A percentile compares a stretch with the other conserved stretches of the same genome.
Conservation (phyloP, 2,329 filamentous ascomycete genomes). For the Phaeomoniella chlamydospora region DNA sequence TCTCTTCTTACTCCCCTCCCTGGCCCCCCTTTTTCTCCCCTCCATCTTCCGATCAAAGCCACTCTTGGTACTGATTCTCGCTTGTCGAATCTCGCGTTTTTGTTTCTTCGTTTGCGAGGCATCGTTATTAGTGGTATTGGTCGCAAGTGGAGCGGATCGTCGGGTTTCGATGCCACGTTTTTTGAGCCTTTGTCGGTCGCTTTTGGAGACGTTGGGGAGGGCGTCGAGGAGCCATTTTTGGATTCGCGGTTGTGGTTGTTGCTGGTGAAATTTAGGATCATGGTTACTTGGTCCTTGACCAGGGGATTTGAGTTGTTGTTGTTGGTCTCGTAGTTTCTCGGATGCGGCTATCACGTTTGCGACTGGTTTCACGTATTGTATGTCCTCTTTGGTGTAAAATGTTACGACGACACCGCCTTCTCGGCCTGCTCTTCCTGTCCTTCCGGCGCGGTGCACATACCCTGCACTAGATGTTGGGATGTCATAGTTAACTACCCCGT, state of each 20-base stretch:
- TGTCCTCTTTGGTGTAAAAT: conserved; percentile 89
- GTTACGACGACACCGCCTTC: conserved; percentile 83
- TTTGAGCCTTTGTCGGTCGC: conserved; percentile 70
- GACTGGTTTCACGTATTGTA: conserved; percentile 76
- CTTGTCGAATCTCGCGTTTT: conserved; percentile 37
- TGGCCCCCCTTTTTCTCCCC: conserved; percentile 30
- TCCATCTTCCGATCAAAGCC: conserved; percentile 31
- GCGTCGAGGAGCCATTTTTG: conserved; percentile 81
- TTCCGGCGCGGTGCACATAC: conserved; percentile 86
- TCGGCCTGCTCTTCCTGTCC: conserved; percentile 77
- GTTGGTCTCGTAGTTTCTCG: conserved; percentile 48
- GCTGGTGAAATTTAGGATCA: too few species aligned
- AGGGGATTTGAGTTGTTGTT: not conserved
- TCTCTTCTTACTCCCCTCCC: conserved; percentile 22
- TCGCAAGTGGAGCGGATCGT: conserved; percentile 24
- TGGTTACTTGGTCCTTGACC: conserved; percentile 8
- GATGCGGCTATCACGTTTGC: conserved; percentile 82
- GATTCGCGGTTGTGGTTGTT: conserved; percentile 44
- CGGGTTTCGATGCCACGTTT: conserved; percentile 66
- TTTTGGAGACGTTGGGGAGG: conserved; percentile 70
- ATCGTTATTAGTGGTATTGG: conserved; percentile 18
- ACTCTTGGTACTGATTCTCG: conserved; percentile 55
- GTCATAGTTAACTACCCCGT: conserved; percentile 95
- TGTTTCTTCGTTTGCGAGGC: conserved; percentile 29
- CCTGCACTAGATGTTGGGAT: conserved; percentile 79